Evolutionary conservation across 2,329 filamentous ascomycete genomes (phyloP), one percentile per base, ranked within the genome.

Genomic region (Claviceps humidiphila): DNA sequence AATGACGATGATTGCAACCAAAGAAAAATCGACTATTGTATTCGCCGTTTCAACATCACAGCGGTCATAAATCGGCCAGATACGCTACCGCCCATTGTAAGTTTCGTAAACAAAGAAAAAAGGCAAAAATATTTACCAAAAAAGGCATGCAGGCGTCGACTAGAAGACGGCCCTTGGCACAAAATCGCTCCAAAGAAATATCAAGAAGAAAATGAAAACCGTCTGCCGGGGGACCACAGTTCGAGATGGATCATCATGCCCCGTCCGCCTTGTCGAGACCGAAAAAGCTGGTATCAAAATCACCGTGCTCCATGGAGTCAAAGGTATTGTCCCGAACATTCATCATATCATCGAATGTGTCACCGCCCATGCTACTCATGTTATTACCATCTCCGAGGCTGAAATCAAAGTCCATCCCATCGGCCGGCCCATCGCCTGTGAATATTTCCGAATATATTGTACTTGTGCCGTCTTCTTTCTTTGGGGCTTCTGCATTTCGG

Each of bases 291-390:
- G 71, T 64, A 54, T 78, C 74, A 53, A 74, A 76, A 47, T 74
- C 70, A 7, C 67, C 70, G 57, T 73, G 70, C 51, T 69, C 69
- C 58, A 72, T 66, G 50, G 59, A 52, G 43, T 72, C 69, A 54
- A 70, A 71, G 7, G 60, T 68, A 53, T 66, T 66, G 50, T 66
- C 65, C 20, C 72, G 74, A 56, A 63, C 64, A 48, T 65, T 65
- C 60, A 71, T 78, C 54, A 78, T 63, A 54, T 77, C 72, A 54
- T 78, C 72, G 55, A 79, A 79, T 30, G 71, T 73, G 41, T 67
- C 61, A 20, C 67, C 66, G 20, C 59, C 60, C 49, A 63, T 56
- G 38, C 30, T 34, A 34, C 30, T 34, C 30, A 11, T 34, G 4
- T 34, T 34, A 11, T 34, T 34, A 11, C 64, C 65, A 24, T 58